Evolutionary conservation across 2,329 filamentous ascomycete species (phyloP).

Genomic region (Paraphaeosphaeria sporulosa): DNA sequence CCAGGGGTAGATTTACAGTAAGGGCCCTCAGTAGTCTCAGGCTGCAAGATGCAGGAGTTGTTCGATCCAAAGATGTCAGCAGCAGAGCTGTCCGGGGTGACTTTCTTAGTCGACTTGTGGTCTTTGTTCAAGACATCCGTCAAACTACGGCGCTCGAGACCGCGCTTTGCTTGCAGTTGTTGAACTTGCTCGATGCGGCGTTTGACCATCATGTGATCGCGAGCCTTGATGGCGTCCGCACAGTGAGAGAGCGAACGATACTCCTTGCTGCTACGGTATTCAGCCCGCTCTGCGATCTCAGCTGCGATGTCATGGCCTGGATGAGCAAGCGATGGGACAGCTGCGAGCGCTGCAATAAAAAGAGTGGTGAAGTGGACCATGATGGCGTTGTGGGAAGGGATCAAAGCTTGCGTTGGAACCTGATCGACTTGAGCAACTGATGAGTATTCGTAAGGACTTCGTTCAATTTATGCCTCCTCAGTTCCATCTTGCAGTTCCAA

Average conservation of each 20-base stretch:
- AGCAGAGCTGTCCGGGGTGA: conserved; percentile 24
- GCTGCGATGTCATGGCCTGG: not conserved
- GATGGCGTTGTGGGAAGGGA: not conserved
- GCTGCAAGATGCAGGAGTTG: conserved; percentile 31
- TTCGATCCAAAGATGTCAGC: conserved; percentile 31
- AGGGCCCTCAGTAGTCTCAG: conserved; percentile 33
- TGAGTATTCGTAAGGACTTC: not conserved
- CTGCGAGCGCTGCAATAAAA: not conserved
- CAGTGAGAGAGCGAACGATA: not conserved
- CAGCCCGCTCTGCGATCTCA: conserved; percentile 47
- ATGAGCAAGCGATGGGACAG: not conserved
- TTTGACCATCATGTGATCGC: not conserved
- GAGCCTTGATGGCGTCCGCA: not conserved
- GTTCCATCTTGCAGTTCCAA: not conserved
- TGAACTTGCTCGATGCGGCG: conserved; percentile 30
- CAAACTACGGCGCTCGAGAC: conserved; percentile 23
- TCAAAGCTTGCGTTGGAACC: not conserved
- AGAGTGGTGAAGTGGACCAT: conserved; percentile 32
- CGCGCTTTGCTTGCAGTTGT: conserved; percentile 42
- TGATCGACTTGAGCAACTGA: not conserved
- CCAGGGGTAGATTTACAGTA: conserved; percentile 25
- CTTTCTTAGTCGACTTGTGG: conserved; percentile 29
- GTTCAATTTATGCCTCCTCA: not conserved
- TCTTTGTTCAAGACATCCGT: conserved; percentile 28
- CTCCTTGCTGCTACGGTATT: conserved; percentile 41